Conservation (phyloP, 2,329 filamentous ascomycete genomes). For the Fusarium sp. region DNA sequence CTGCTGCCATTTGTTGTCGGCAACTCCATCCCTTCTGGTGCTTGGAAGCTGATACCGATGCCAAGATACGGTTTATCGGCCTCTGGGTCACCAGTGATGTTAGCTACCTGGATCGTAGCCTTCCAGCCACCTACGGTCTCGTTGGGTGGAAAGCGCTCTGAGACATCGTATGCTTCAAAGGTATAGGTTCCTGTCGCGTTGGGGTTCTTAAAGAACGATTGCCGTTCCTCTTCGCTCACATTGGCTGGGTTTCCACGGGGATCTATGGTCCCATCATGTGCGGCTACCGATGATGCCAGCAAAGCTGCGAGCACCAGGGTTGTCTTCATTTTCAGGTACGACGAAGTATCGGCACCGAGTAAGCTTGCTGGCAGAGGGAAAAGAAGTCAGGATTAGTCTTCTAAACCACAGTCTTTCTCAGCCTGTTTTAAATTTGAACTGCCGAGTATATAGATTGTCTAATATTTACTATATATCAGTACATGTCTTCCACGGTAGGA, state of each 20-base stretch:
- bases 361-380: no score
- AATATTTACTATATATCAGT: no score
- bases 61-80: conserved; percentile 8
- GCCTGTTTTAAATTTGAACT: no score
- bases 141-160: conserved; percentile 11
- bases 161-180: conserved; percentile 20
- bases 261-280: conserved; percentile 1
- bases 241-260: background rate
- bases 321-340: background rate
- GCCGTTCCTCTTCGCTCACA: conserved; percentile 16
- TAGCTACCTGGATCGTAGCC: conserved; percentile 22
- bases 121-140: conserved; percentile 9
- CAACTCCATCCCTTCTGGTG: conserved; percentile 15
- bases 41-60: conserved; percentile 15
- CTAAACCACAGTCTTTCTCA: no score
- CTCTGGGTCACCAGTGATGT: conserved; percentile 16
- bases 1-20: background rate
- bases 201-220: conserved; percentile 13
- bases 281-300: background rate
- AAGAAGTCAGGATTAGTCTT: no score
- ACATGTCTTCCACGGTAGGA: no score
- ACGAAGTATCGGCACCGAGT: no score
- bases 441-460: no score
- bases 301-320: background rate
- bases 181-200: conserved; percentile 15